These are phyloP conservation scores for Penicillium soppii DNA, from an alignment of 495 filamentous ascomycete genomes.

Conservation along the genomic window DNA sequence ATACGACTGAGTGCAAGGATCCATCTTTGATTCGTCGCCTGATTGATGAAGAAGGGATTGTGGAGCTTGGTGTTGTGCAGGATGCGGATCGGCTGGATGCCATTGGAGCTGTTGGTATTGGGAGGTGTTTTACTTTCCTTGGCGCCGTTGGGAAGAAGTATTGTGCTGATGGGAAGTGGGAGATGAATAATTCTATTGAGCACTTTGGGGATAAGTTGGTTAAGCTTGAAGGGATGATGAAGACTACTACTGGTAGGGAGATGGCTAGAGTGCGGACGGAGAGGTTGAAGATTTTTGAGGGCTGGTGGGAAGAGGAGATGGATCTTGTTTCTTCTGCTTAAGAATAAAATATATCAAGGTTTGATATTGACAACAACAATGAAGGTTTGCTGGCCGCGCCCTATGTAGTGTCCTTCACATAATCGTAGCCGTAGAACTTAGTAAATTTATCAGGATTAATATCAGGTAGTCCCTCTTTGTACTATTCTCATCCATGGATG, in stretches of 20 bases:
- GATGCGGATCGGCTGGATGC: slow-evolving; percentile 91
- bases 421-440: too few relatives aligned
- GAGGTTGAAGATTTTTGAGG: slow-evolving; percentile 59
- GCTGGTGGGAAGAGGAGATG: slow-evolving; percentile 75
- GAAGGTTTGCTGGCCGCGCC: too few relatives aligned
- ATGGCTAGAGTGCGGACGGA: slow-evolving; percentile 66
- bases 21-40: slow-evolving; percentile 50
- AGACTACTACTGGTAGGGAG: slow-evolving; percentile 67
- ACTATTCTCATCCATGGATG: too few relatives aligned
- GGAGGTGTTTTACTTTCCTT: slow-evolving; percentile 72
- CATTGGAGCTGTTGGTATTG: slow-evolving; percentile 81
- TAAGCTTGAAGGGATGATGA: slow-evolving; percentile 75
- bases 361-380: too few relatives aligned
- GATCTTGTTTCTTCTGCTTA: background rate
- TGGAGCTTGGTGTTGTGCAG: slow-evolving; percentile 82
- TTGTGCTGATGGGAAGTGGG: slow-evolving; percentile 33
- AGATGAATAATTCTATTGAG: slow-evolving; percentile 62
- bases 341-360: too few relatives aligned
- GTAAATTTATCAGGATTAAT: too few relatives aligned
- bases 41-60: slow-evolving; percentile 50
- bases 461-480: too few relatives aligned
- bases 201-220: slow-evolving; percentile 83
- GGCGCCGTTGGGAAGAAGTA: slow-evolving; percentile 54
- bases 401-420: too few relatives aligned
- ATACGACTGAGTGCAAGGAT: slow-evolving; percentile 67